phyloP scores from a whole-genome alignment of 2,329 filamentous ascomycete species.

The Capronia americana region DNA sequence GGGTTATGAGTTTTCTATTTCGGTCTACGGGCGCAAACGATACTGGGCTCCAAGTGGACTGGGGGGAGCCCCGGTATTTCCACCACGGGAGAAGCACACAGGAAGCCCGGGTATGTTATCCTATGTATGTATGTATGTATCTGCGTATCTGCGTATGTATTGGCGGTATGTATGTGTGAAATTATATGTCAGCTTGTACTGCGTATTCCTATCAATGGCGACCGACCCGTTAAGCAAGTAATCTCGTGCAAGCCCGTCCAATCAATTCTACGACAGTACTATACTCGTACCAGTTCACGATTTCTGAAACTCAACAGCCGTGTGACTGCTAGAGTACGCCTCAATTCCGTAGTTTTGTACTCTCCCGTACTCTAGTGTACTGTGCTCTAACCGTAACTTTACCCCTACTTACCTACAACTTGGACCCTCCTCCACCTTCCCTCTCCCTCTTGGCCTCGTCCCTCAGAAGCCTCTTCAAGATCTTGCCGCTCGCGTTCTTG shows the following conservation, averaged over 20 bases:
- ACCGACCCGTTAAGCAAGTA: no score
- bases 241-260: no score
- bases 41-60: not conserved
- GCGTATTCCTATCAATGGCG: no score
- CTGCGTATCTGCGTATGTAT: not conserved
- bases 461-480: slow-evolving; percentile 41
- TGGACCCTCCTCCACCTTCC: not conserved
- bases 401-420: not conserved
- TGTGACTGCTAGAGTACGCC: no score
- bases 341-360: no score
- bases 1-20: not conserved
- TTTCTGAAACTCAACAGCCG: no score
- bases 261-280: no score
- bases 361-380: not conserved
- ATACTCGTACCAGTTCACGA: no score
- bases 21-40: no score
- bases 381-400: not conserved
- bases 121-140: not conserved
- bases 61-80: not conserved
- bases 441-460: slow-evolving; percentile 28
- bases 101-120: not conserved
- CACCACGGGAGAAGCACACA: not conserved
- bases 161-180: no score
- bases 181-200: no score
- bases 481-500: slow-evolving; percentile 59